Conservation (phyloP, 2,329 filamentous ascomycete species). For the Colletotrichum nymphaeae region DNA sequence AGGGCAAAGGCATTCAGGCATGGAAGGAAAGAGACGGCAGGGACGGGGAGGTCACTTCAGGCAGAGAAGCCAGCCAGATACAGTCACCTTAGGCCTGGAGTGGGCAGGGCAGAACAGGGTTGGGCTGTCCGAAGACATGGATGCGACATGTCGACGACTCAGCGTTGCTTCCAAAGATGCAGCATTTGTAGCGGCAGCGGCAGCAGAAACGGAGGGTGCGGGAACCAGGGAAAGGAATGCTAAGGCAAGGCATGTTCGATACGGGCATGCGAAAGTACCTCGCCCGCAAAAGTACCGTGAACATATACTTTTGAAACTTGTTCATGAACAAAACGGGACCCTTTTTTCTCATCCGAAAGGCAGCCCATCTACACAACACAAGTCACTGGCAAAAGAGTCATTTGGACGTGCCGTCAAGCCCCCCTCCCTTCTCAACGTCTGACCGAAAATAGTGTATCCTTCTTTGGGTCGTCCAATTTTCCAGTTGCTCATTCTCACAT, state of each 20-base stretch:
- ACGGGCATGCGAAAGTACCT: background rate
- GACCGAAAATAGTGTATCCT: background rate
- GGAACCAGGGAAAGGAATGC: conserved; percentile 2
- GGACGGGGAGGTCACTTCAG: background rate
- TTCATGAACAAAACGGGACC: background rate
- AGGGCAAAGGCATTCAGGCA: conserved; percentile 19
- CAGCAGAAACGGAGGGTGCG: conserved; percentile 12
- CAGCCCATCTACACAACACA: background rate
- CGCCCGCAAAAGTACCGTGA: background rate
- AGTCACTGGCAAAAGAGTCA: background rate
- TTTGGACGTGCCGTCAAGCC: background rate
- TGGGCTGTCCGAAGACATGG: conserved; percentile 20
- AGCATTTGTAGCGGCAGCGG: background rate
- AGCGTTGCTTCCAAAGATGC: conserved; percentile 8
- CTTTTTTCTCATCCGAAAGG: background rate
- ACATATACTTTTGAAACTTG: background rate
- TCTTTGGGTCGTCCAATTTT: background rate
- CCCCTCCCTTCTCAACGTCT: background rate
- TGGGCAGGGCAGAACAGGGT: conserved; percentile 15
- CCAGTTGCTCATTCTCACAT: background rate
- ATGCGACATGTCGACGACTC: conserved; percentile 19
- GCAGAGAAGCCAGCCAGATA: conserved; percentile 21
- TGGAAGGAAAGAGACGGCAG: background rate
- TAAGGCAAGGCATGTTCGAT: background rate
- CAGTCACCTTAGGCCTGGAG: background rate